Percentiles rank a stretch among this genome's conserved stretches.
Conservation (phyloP, 805 yeast species). For the Grigorovia humatica region DNA sequence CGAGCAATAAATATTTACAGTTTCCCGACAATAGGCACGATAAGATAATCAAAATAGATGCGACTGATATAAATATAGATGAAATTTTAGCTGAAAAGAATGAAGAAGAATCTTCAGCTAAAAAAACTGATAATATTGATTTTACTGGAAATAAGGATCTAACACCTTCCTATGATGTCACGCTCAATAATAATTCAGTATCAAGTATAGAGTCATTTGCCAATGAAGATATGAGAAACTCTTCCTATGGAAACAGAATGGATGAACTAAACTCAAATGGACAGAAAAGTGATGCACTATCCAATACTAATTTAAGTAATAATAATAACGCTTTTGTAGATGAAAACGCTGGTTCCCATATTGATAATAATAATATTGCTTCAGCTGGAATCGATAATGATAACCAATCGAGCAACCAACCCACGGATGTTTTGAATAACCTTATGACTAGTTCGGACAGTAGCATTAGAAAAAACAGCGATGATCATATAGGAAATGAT, state of each 20-base stretch:
- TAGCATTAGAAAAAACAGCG: slow-evolving; percentile 9
- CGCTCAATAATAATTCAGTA: background rate
- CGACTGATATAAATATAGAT: background rate
- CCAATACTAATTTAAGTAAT: no score
- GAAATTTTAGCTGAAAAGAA: background rate
- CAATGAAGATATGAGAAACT: background rate
- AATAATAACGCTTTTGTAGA: no score
- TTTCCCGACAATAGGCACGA: background rate
- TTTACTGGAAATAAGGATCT: background rate
- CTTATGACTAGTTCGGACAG: background rate
- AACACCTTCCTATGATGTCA: background rate
- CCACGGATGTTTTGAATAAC: background rate
- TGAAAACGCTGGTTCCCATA: background rate
- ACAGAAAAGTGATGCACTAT: no score
- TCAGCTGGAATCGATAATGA: background rate
- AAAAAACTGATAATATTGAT: background rate
- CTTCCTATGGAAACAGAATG: background rate
- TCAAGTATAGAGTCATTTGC: background rate
- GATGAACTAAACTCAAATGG: background rate
- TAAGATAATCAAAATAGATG: no score
- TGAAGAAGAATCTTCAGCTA: background rate
- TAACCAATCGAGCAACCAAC: background rate
- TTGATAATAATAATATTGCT: background rate
- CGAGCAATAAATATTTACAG: background rate
- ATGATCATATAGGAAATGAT: slow-evolving; percentile 16